A percentile compares a stretch with the other conserved stretches of the same genome.
Evolutionary conservation across 2,329 filamentous ascomycete species (phyloP).

Genomic region (Verticillium alfalfae): DNA sequence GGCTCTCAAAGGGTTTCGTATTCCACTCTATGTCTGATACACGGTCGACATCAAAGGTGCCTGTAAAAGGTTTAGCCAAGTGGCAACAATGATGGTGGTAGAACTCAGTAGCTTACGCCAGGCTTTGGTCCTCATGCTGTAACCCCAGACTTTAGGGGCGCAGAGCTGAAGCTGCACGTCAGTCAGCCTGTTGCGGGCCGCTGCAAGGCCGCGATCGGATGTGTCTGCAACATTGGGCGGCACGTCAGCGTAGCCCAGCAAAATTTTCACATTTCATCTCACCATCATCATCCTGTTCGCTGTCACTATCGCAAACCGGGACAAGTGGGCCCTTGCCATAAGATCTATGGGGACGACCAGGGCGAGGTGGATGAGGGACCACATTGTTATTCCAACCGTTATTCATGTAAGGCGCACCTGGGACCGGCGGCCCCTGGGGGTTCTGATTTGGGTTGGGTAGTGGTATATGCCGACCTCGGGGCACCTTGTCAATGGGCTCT

Average conservation of each 20-base stretch:
- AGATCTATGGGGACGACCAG: neutral
- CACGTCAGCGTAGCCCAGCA: neutral
- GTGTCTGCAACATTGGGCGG: neutral
- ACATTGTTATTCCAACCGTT: neutral
- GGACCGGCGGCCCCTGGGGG: neutral
- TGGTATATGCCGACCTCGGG: conserved; percentile 2
- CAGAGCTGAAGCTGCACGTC: conserved; percentile 11
- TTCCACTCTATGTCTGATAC: conserved; percentile 41
- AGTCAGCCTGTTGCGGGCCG: conserved; percentile 1
- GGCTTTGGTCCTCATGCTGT: conserved; percentile 37
- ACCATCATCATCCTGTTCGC: neutral
- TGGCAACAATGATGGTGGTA: neutral
- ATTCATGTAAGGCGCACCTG: neutral
- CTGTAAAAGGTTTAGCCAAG: neutral
- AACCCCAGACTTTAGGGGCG: conserved; percentile 28
- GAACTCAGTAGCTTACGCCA: conserved; percentile 21
- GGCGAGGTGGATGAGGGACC: neutral
- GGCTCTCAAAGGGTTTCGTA: conserved; percentile 37
- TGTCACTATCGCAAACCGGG: neutral
- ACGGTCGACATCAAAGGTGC: conserved; percentile 35
- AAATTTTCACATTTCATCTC: neutral
- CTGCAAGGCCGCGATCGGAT: neutral
- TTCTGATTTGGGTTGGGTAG: neutral
- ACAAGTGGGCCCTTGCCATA: too few relatives aligned
- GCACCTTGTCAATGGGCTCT: conserved; percentile 7